Base-by-base conservation (phyloP, 495 filamentous ascomycete genomes). In the Daldinia caldariorum region DNA sequence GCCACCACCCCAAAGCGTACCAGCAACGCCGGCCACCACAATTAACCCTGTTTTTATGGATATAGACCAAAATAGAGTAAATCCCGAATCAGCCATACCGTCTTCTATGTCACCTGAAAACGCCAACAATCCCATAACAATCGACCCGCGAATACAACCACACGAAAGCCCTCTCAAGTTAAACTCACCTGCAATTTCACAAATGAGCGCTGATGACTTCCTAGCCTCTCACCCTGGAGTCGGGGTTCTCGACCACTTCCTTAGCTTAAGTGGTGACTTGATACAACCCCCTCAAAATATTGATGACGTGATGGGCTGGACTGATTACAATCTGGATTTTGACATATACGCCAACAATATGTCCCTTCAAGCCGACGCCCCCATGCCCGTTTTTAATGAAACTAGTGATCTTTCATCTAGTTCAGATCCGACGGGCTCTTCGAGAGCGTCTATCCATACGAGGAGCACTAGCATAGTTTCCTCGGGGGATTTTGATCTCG, bases 391-490 rank as follows among this genome's bases (percentile, higher is more conserved):
- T 10, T 79, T 78, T 50, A 54, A 69, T 3, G 77, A 77, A n/a
- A 63, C 76, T 9, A 78, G 74, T 68, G 72, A 78, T 37, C 71
- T 79, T 29, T 75, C 79, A 14, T 73, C 76, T 4, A 66, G 68
- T 9, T 80, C 80, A 13, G 80, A 83, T 60, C 70, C 73, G 31
- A 74, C 80, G 70, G 74, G 76, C 5, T 82, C 82, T 0, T 79
- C 80, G 2, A 73, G 77, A 43, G 78, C 63, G 16, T 83, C 82
- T 29, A 77, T 79, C n/a, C 81, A 83, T 43, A 84, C 83, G 18
- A 73, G 81, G 32, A 80, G 74, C 22, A 82, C 81, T 16, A 83
- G 82, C 70, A 80, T 81, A 51, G 76, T 80, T 67, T 84, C 81
- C 13, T 65, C 75, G 1, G 66, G 65, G 29, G 82, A 82, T 6